Evolutionary conservation across 78 protist genomes (phyloP), one percentile per base, ranked within the genome.

Genomic region (Dictyostelium intermedium): DNA sequence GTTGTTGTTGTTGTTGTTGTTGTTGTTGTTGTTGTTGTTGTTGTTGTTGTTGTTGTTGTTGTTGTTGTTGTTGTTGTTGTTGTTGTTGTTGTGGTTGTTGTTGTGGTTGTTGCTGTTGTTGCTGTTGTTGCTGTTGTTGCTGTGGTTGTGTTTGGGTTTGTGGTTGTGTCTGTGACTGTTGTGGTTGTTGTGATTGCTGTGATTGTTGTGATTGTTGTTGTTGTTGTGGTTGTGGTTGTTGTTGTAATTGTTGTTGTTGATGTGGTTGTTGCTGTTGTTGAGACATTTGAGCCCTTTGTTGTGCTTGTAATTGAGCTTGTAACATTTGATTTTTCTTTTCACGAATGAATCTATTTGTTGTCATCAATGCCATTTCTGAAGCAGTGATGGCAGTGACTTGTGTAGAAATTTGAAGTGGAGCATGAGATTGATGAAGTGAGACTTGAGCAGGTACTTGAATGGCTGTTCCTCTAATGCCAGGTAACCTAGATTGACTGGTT

Each of bases 391-490:
- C 34, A 8, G 86, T 79, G 3, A 82, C 56, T 32, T 20, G 61
- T 8, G 45, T 25, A 2, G 77, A 20, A 7, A 53, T n/a, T 18
- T 50, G 27, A 10, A 37, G 72, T 9, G 85, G 32, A 16, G 10
- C 16, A 32, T 87, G 93, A 53, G 93, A 87, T 23, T 11, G 34
- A 47, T 87, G 80, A 77, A 60, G 32, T 9, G 35, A 35, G 4
- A 82, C 43, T 35, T 87, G 47, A 82, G 74, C 35, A 14, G 81
- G 79, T 18, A 74, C 83, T 27, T 61, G 53, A 14, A 66, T 78
- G 1, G 83, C 93, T 3, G 93, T 73, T 10, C 93, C 93, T 66
- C 76, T 82, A 7, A 82, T 45, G 61, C 93, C 83, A 2, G 83
- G 73, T 35, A 87, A 66, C 23, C 82, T 87, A 45, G 61, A 47